Base-by-base conservation (phyloP, 352 stramenopile genomes). In the Phytophthora agathidicida region DNA sequence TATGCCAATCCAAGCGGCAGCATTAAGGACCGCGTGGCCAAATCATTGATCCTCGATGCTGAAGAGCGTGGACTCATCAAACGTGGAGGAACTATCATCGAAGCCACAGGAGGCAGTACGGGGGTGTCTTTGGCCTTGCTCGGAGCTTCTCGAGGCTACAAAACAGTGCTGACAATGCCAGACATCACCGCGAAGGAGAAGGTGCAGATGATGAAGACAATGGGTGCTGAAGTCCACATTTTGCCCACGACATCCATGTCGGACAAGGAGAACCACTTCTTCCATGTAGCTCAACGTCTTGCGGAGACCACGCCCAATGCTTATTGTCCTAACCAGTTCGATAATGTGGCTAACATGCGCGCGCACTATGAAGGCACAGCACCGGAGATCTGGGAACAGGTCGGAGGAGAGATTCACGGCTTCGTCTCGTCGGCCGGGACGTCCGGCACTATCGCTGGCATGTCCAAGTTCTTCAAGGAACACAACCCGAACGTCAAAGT, bases 11-110 rank as follows among this genome's bases (percentile, higher is more conserved):
- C 96, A 19, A 91, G 91, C 56, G 94, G 94, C 5, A 96, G 78
- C 17, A 89, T 98, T 53, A 98, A 98, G 72, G 94, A 98, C 76
- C 92, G 94, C 32, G 94, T 96, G 7, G 92, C 91, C 30, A 89
- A 96, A 33, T 89, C 75, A n/a, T 86, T 98, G 73, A 97, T 98
- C 63, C 65, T 83, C n/a, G 78, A 98, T 49, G 94, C 93, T 3
- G 94, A 98, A 75, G 64, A 83, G 33, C 75, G 75, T 5, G 95
- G 94, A 1, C 47, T 93, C 42, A 85, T 98, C 35, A 73, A 79
- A 27, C 78, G 76, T 1, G 84, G 77, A 28, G 71, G 74, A 14
- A 89, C 75, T 2, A 61, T 93, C 47, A 77, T 91, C 23, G 82
- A 93, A 53, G 90, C 91, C 28, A 98, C 91, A 1, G 87, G 80